Evolutionary conservation across 2,329 filamentous ascomycete genomes (phyloP), one percentile per base, ranked within the genome.

Genomic region (Colletotrichum tropicicola): DNA sequence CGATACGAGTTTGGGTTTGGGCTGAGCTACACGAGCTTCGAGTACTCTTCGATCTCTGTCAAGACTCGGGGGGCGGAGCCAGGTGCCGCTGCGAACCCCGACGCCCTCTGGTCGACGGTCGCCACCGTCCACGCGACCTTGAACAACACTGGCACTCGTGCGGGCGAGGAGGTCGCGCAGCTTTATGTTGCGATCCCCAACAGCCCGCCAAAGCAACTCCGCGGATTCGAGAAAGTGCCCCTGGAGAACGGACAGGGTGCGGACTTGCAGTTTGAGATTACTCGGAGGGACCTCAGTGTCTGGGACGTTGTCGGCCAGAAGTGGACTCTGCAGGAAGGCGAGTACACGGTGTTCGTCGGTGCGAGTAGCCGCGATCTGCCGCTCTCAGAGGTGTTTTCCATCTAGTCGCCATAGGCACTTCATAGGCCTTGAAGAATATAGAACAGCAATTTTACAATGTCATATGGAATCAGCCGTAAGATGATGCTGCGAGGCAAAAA

Each of bases 261-360:
- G 15, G 81, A 77, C 0, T 75, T 89, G 0, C 74, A 70, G 0
- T 86, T 92, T 55, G 72, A 79, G 23, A 71, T 92, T 45, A 90
- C 82, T 19, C 81, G 90, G 44, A 83, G 89, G 65, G 89, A 92
- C 70, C 70, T 92, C 57, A 91, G 89, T 73, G 81, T 87, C 23
- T 92, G 90, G 90, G 87, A 91, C 72, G 81, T 85, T 4, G 77
- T 73, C 2, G 80, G 79, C 30, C 88, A 91, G 77, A 84, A 85
- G 71, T 92, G 90, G 90, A 78, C 79, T 45, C 70, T 89, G 52
- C 80, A 78, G 57, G 75, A 72, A 17, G 84, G 83, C 0, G 70
- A 74, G 9, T 85, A 85, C 62, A 68, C 65, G 5, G 64, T 86
- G 7, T 80, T 72, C 51, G 80, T 86, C 2, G 85, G 85, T 0